Evolutionary conservation across 257 asterid genomes (phyloP), one percentile per base, ranked within the genome.

Genomic region (Solanum appendiculatum): DNA sequence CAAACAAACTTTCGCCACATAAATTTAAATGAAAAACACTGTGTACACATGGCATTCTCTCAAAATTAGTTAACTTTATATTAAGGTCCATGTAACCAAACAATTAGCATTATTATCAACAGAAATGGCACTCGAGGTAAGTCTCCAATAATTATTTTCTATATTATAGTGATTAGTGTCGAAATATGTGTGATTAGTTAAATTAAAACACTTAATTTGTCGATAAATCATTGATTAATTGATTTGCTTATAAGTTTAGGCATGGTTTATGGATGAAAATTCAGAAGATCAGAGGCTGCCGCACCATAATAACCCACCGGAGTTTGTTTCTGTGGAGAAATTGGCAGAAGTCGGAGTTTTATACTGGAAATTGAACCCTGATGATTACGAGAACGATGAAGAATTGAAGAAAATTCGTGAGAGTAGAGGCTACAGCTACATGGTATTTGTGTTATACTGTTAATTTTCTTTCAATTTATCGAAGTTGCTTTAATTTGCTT

Each of bases 231-330:
- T 10, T 42, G 23, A 40, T 73, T 31, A 29, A 33, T 48, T 8
- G 31, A 60, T 15, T 63, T 78, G 33, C 16, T n/a, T 54, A 34
- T 15, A 21, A 44, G 31, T 74, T 8, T 54, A 96, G 98, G 97
- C 98, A 34, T 96, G 98, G 98, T 90, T 94, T 83, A 94, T 94
- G 96, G 91, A 92, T 91, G 98, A 93, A 89, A 92, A 85, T 80
- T 92, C 86, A 21, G 95, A 91, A 33, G 98, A 96, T 91, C 98
- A 95, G 66, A 91, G 97, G 90, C 89, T 93, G 63, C 98, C 96
- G 12, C 98, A 92, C 83, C 93, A 91, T 27, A 90, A 85, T 75
- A 86, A 90, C 78, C 96, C 96, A 21, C 94, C 95, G 78, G 92
- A 94, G 82, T 87, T 82, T 63, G 96, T 94, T 82, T 91, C 96